Conservation (phyloP, 2,329 filamentous ascomycete species). For the Exophiala sp. region DNA sequence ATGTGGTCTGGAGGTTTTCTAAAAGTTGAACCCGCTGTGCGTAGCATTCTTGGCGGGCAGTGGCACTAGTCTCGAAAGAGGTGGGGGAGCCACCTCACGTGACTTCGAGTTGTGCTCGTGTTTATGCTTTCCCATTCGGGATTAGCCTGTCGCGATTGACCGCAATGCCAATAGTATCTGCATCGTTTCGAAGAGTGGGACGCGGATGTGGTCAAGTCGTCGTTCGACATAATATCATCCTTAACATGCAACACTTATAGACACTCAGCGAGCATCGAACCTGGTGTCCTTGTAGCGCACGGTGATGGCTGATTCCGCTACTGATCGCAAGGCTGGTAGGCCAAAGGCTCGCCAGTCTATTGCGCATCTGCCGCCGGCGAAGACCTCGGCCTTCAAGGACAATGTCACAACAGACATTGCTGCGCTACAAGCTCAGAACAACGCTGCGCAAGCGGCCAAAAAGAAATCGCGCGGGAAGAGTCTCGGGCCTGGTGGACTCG, state of each 20-base stretch:
- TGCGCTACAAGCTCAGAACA: slow-evolving; percentile 34
- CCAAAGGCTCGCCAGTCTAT: slow-evolving; percentile 62
- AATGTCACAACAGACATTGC: slow-evolving; percentile 66
- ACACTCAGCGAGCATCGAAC: not conserved
- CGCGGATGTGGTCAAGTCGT: slow-evolving; percentile 7
- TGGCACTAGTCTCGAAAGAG: slow-evolving; percentile 3
- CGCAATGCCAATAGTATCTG: not conserved
- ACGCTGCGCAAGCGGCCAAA: slow-evolving; percentile 38
- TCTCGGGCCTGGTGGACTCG: slow-evolving; percentile 83
- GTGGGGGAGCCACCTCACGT: not conserved
- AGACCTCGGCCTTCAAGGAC: slow-evolving; percentile 57
- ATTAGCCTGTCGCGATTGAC: not conserved
- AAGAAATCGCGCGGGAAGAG: slow-evolving; percentile 88
- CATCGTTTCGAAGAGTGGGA: slow-evolving; percentile 7
- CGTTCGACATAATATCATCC: slow-evolving; percentile 13
- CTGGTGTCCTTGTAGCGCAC: slow-evolving; percentile 2
- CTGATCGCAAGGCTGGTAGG: slow-evolving; percentile 10
- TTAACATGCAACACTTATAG: slow-evolving; percentile 10
- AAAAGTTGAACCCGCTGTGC: slow-evolving; percentile 4
- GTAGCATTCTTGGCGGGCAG: slow-evolving; percentile 9
- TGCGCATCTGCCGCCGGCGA: slow-evolving; percentile 51
- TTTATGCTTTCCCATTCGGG: slow-evolving; percentile 11
- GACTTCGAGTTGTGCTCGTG: slow-evolving; percentile 8
- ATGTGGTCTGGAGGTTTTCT: slow-evolving; percentile 28
- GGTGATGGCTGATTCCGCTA: slow-evolving; percentile 17